Evolutionary conservation across 2,329 filamentous ascomycete species (phyloP), one percentile per base, ranked within the genome.

Genomic region (Plectosphaerella sp.): DNA sequence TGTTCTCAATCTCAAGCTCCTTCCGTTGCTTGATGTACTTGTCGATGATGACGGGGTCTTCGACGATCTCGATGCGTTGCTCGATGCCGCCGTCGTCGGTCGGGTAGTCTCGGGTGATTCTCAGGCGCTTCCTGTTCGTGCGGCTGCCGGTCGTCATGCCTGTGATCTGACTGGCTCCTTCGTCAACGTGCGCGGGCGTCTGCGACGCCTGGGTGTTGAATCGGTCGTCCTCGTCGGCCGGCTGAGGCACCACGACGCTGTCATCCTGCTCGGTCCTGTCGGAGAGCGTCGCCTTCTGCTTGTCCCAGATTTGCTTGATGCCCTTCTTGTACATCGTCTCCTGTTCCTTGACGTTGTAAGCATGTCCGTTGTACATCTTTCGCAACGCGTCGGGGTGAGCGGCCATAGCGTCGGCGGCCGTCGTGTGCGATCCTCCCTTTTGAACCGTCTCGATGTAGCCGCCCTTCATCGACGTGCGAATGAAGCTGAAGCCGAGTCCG

Each of bases 381-480:
- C 94, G 84, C 46, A 57, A 50, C 20, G 54, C 50, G n/a, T 58
- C 56, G 11, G 54, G 54, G 66, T 92, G 90, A 56, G 92, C 88
- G 62, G 91, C 88, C 55, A 92, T 89, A 63, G 90, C 92, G 67
- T 96, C 91, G 18, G 91, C 91, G 10, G 83, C 84, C 3, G 83
- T 86, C 8, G 83, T 80, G 39, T 82, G 70, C 3, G 83, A 82
- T 2, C 83, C 83, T 54, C 71, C 59, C 51, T 62, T 60, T 52
- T 83, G 82, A 24, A 95, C 82, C 18, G 91, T 88, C 64, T 92
- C 90, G 69, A 97, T 81, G 55, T 84, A 99, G 0, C 94, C 94
- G 56, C 94, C 94, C 71, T 99, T 99, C 94, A 99, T 99, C 1
- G 91, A 96, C 0, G 92, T 97, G 64, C 94, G 91, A 68, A 99